Base-by-base conservation (phyloP, 768 basidiomycete genomes). In the Leucocoprinus sp. region DNA sequence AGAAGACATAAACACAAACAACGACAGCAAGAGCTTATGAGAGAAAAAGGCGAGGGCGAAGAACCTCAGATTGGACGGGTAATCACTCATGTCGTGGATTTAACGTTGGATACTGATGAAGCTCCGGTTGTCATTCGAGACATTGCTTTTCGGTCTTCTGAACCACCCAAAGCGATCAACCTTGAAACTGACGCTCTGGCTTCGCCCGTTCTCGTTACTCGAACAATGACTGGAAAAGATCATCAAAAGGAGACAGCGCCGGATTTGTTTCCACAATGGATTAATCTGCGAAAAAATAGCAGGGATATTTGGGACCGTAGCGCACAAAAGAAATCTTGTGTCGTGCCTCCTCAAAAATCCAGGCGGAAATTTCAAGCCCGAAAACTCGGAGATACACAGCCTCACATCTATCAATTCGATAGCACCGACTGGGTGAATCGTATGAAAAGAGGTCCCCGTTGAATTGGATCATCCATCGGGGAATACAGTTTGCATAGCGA, bases 211-310 rank as follows among this genome's bases (percentile, higher is more conserved):
- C 12, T 17, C 14, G 17, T 31, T 12, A 19, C 26, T 23, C 15
- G 31, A 2, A 11, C 34, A 4, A 31, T 12, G 3, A 9, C 18
- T 2, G 42, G 26, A 19, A 29, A 17, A 38, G 42, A 17, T 33
- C 8, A 27, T 47, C 41, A 49, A 37, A 45, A 8, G 43, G 40
- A 37, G 17, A 22, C 17, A 15, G 44, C 28, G 17, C 50, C 48
- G 31, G 54, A 54, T 36, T 42, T 51, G 8, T 49, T 54, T 19
- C 52, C 55, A 3, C 28, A 40, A 2, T 56, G 56, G 54, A 51
- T 55, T 9, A 49, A 55, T 27, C 39, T 17, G 9, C 46, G 33
- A 22, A 14, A 23, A 6, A 14, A 18, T 27, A 24, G 17, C 14
- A 21, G 27, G 8, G 48, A 49, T 22, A 43, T 43, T 5, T 49